Evolutionary conservation across 441 rosid genomes (phyloP).

Genomic region (Sinapis alba): DNA sequence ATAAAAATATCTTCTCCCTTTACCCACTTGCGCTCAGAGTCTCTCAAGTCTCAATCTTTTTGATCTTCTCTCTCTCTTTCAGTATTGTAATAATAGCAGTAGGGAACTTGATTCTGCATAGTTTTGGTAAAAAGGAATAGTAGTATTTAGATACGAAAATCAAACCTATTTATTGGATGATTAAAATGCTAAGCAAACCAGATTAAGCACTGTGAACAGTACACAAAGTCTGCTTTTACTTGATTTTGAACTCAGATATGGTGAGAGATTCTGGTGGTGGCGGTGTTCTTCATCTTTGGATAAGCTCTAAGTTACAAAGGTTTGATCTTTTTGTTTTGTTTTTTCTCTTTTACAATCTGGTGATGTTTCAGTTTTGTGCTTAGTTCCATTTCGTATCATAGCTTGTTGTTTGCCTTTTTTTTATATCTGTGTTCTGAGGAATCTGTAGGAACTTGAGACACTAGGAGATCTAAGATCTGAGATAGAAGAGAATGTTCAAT

Average conservation of each 20-base stretch:
- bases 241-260: conserved; percentile 8
- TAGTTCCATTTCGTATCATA: background rate
- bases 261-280: conserved; percentile 33
- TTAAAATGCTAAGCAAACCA: conserved; percentile 24
- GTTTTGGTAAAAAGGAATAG: conserved; percentile 1
- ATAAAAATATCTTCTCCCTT: conserved; percentile 45
- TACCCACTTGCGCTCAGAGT: conserved; percentile 13
- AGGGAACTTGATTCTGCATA: background rate
- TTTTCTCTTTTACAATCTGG: background rate
- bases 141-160: conserved; percentile 2
- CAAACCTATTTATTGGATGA: background rate
- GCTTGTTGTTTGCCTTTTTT: conserved; percentile 10
- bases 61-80: conserved; percentile 10
- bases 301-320: conserved; percentile 26
- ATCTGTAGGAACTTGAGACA: background rate
- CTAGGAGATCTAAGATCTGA: conserved; percentile 21
- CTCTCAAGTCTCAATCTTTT: conserved; percentile 17
- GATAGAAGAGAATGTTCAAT: background rate
- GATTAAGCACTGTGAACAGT: conserved; percentile 7
- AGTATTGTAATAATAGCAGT: background rate
- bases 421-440: conserved; percentile 23
- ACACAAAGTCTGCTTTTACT: background rate
- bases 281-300: conserved; percentile 32
- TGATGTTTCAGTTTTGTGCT: conserved; percentile 1
- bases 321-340: conserved; percentile 3